Percentiles rank a stretch among this genome's conserved stretches.
phyloP scores from a whole-genome alignment of 208 protist genomes.

The Wallacemonas collosoma region DNA sequence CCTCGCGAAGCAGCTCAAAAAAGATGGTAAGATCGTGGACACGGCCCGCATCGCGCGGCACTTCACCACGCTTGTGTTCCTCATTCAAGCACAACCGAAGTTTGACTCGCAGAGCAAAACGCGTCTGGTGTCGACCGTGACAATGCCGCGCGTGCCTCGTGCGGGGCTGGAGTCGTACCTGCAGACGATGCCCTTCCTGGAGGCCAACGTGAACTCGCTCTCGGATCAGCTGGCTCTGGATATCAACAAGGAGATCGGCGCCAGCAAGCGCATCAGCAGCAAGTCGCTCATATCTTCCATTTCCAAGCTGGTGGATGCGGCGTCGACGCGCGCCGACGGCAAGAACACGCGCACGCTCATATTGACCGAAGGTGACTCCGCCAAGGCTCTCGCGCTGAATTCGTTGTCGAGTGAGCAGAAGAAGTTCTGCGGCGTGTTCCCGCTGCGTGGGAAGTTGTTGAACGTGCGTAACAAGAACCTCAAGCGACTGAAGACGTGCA shows the following conservation, averaged over 20 bases:
- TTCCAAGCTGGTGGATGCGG: constrained; percentile 97
- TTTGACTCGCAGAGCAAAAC: constrained; percentile 99
- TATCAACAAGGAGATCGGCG: constrained; percentile 83
- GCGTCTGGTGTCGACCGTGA: constrained; percentile 91
- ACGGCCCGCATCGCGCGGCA: constrained; percentile 96
- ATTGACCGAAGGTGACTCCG: constrained; percentile 99
- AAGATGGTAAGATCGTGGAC: constrained; percentile 89
- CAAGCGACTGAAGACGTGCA: constrained; percentile 92
- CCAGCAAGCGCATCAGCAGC: constrained; percentile 70
- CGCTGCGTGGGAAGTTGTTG: constrained; percentile 97
- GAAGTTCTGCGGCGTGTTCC: constrained; percentile 97
- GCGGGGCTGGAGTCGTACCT: constrained; percentile 88
- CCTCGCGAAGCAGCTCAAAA: constrained; percentile 68
- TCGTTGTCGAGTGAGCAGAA: constrained; percentile 96
- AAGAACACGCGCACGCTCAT: constrained; percentile 96
- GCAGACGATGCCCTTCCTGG: constrained; percentile 78
- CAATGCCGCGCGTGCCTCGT: constrained; percentile 86
- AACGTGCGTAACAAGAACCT: constrained; percentile 97
- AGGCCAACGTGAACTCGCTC: constrained; percentile 73
- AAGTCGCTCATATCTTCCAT: constrained; percentile 90
- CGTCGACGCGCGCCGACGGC: constrained; percentile 68
- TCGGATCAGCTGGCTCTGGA: constrained; percentile 69
- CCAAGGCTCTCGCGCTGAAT: constrained; percentile 97
- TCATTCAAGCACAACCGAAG: constrained; percentile 98
- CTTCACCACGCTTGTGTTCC: constrained; percentile 98